Conservation (phyloP, 345 rosid species). For the Erysimum cheiranthoides region DNA sequence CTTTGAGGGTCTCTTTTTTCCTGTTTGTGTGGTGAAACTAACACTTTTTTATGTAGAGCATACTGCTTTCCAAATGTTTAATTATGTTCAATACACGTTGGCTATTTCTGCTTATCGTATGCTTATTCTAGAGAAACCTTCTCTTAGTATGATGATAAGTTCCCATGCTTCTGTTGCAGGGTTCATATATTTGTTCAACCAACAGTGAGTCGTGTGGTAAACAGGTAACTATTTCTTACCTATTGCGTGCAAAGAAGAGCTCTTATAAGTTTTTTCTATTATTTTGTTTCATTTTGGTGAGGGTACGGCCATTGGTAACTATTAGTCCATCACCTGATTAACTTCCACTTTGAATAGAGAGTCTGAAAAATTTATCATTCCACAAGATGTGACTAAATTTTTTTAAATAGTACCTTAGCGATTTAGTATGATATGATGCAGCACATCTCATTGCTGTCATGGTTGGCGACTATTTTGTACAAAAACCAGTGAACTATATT, state of each 20-base stretch:
- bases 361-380: conserved; percentile 25
- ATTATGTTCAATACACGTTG: background rate
- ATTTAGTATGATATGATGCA: conserved; percentile 12
- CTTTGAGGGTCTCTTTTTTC: conserved; percentile 23
- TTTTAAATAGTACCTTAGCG: conserved; percentile 7
- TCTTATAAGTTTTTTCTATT: background rate
- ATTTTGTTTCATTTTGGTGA: conserved; percentile 15
- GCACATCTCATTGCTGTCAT: background rate
- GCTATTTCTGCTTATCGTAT: conserved; percentile 29
- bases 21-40: conserved; percentile 13
- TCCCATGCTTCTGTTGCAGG: conserved; percentile 57
- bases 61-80: conserved; percentile 18
- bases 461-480: background rate
- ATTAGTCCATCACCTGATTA: conserved; percentile 17
- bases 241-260: background rate
- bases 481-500: conserved; percentile 9
- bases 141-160: conserved; percentile 31
- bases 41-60: conserved; percentile 5
- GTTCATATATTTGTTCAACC: conserved; percentile 94
- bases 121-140: conserved; percentile 27
- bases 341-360: conserved; percentile 7
- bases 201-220: conserved; percentile 82
- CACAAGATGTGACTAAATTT: conserved; percentile 17
- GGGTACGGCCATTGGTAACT: conserved; percentile 15
- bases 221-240: conserved; percentile 63